Evolutionary conservation across 768 basidiomycete genomes (phyloP).

Genomic region (Lactarius pseudohatsudake): DNA sequence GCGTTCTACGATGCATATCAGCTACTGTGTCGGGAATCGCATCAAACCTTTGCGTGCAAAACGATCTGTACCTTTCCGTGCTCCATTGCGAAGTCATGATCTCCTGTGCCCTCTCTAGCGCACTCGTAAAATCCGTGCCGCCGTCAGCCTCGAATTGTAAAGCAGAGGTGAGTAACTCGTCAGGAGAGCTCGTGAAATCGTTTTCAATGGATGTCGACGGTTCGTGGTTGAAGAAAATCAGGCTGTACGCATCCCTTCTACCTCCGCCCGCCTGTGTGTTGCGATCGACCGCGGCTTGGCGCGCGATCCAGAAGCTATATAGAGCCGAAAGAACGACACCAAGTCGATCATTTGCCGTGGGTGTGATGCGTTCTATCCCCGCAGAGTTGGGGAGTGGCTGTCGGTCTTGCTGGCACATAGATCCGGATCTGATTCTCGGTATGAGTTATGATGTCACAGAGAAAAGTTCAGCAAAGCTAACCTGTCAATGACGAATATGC

Average conservation of each 20-base stretch:
- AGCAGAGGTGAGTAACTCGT: slow-evolving; percentile 43
- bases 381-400: slow-evolving; percentile 48
- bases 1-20: slow-evolving; percentile 38
- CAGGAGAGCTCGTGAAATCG: slow-evolving; percentile 47
- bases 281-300: slow-evolving; percentile 40
- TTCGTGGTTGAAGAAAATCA: slow-evolving; percentile 46
- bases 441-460: not conserved
- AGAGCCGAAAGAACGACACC: slow-evolving; percentile 58
- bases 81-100: slow-evolving; percentile 51
- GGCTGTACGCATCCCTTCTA: slow-evolving; percentile 56
- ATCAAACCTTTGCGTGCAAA: not conserved
- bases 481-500: slow-evolving; percentile 55
- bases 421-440: slow-evolving; percentile 44
- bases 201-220: slow-evolving; percentile 38
- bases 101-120: slow-evolving; percentile 38
- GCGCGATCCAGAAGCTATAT: slow-evolving; percentile 54
- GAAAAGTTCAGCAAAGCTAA: slow-evolving; percentile 22
- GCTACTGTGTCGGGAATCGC: not conserved
- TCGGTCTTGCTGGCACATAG: slow-evolving; percentile 46
- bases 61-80: slow-evolving; percentile 43
- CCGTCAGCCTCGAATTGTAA: slow-evolving; percentile 37
- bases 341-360: slow-evolving; percentile 46
- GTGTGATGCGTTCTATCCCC: slow-evolving; percentile 38
- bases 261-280: slow-evolving; percentile 30
- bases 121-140: slow-evolving; percentile 47